Conservation (phyloP, 2,329 filamentous ascomycete species). For the Claviceps quebecensis region DNA sequence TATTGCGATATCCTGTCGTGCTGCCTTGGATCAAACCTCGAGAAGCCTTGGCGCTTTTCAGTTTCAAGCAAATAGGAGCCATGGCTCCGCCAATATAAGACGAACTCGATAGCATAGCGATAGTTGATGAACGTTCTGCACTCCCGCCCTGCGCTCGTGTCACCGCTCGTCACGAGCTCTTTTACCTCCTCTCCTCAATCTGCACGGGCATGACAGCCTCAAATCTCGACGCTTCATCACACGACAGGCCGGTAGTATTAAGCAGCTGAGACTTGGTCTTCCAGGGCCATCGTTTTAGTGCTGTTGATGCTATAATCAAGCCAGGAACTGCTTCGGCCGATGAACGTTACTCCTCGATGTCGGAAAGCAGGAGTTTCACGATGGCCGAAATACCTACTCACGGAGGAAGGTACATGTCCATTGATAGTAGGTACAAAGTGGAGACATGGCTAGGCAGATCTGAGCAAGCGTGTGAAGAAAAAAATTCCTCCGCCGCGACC, state of each 20-base stretch:
- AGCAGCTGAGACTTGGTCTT: too few species aligned
- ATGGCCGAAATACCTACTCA: too few species aligned
- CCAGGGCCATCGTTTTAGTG: too few species aligned
- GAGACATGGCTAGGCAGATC: slow-evolving; percentile 1
- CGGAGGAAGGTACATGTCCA: slow-evolving; percentile 12
- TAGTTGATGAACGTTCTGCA: neutral
- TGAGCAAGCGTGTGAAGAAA: slow-evolving; percentile 5
- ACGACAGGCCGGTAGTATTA: too few species aligned
- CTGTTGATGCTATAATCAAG: neutral
- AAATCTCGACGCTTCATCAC: too few species aligned
- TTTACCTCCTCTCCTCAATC: neutral
- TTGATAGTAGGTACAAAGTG: slow-evolving; percentile 15
- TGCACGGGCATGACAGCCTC: neutral
- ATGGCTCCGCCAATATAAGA: too few species aligned
- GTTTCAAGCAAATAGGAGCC: too few species aligned
- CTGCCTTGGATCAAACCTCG: neutral
- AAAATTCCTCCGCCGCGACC: slow-evolving; percentile 12
- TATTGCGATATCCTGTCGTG: neutral
- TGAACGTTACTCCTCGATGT: neutral
- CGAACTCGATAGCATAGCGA: neutral
- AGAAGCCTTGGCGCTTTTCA: neutral
- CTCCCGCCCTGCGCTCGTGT: neutral
- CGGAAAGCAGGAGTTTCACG: neutral
- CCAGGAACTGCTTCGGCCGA: neutral
- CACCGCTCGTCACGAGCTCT: neutral